These are phyloP conservation scores for Fusarium odoratissimum DNA, from an alignment of 2,329 filamentous ascomycete genomes.

Conservation along the genomic window DNA sequence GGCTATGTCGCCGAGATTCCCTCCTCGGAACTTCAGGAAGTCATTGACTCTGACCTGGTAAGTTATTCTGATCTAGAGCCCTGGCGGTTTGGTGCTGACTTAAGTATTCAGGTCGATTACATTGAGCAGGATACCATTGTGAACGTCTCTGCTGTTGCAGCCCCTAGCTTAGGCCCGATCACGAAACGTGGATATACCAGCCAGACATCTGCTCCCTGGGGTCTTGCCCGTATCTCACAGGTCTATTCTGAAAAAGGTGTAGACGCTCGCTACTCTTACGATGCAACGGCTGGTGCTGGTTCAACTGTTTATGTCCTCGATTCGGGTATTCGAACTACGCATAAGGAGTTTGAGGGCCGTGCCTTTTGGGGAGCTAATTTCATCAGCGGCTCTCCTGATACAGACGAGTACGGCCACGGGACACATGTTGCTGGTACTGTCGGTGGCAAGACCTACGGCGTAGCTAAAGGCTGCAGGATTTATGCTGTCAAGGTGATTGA, in stretches of 20 bases:
- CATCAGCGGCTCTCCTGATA: constrained; percentile 42
- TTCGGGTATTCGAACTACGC: constrained; percentile 55
- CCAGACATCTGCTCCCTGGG: constrained; percentile 16
- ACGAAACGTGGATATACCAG: neutral
- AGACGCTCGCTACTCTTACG: constrained; percentile 39
- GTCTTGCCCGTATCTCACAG: constrained; percentile 17
- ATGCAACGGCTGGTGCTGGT: constrained; percentile 35
- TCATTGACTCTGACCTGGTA: constrained; percentile 11
- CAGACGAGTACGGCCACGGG: constrained; percentile 45
- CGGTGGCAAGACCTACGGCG: constrained; percentile 46
- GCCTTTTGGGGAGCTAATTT: constrained; percentile 46
- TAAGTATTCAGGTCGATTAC: neutral
- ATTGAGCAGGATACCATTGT: constrained; percentile 18
- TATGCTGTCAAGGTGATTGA: constrained; percentile 49
- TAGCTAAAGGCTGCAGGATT: constrained; percentile 46
- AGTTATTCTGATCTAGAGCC: neutral
- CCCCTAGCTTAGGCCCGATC: neutral
- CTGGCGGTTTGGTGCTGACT: neutral
- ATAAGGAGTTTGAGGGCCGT: constrained; percentile 46
- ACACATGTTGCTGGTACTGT: constrained; percentile 49
- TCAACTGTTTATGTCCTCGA: constrained; percentile 57
- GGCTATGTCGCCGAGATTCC: constrained; percentile 27
- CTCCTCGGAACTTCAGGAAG: neutral
- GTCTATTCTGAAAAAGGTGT: accelerated
- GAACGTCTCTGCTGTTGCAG: neutral